Evolutionary conservation across 2,329 filamentous ascomycete species (phyloP).

Genomic region (Aureobasidium sp.): DNA sequence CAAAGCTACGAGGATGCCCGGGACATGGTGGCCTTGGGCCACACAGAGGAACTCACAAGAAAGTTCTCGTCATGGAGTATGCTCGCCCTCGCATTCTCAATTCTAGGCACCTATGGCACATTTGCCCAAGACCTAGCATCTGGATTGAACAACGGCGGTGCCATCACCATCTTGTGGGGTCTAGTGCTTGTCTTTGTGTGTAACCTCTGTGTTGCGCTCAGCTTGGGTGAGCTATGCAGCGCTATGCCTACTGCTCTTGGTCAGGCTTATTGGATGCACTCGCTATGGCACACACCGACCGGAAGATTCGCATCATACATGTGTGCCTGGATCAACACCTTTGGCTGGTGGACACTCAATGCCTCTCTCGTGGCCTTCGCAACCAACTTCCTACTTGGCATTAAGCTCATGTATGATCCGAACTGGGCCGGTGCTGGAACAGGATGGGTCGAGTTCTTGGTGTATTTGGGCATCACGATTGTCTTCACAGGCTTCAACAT

Average conservation of each 20-base stretch:
- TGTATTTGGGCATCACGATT: conserved; percentile 46
- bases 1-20: conserved; percentile 29
- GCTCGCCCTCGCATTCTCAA: conserved; percentile 50
- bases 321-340: conserved; percentile 55
- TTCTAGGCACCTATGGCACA: conserved; percentile 53
- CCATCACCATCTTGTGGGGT: conserved; percentile 50
- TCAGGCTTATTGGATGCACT: conserved; percentile 52
- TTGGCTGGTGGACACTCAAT: conserved; percentile 52
- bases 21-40: conserved; percentile 36
- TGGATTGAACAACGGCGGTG: conserved; percentile 49
- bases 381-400: conserved; percentile 50
- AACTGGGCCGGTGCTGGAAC: conserved; percentile 39
- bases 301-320: conserved; percentile 50
- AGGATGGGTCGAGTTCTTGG: conserved; percentile 50
- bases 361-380: conserved; percentile 53
- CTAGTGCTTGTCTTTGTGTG: conserved; percentile 46
- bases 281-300: conserved; percentile 32
- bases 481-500: conserved; percentile 46
- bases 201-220: conserved; percentile 47
- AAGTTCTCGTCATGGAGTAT: conserved; percentile 52
- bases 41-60: conserved; percentile 36
- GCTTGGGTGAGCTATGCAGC: conserved; percentile 50
- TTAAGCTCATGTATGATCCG: conserved; percentile 48
- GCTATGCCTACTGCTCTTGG: conserved; percentile 55
- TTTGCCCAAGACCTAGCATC: conserved; percentile 48